A percentile compares a stretch with the other conserved stretches of the same genome.
Conservation (phyloP, 1,284 basidiomycete species). For the Trametes hirsuta region DNA sequence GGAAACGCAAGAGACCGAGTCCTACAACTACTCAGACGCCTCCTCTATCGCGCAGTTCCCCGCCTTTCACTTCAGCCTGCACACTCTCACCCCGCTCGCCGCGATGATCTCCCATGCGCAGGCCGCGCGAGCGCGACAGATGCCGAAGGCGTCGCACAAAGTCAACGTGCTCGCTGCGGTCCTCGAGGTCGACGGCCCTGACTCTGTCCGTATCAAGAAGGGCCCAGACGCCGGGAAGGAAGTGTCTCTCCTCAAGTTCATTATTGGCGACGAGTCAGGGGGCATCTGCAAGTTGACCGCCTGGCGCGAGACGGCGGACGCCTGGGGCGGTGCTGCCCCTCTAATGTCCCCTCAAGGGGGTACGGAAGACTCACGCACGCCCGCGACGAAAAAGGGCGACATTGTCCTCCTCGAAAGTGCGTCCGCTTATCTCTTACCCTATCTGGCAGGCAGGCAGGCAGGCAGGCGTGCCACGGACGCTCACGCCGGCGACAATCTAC, state of each 20-base stretch:
- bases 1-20: slow-evolving; percentile 51
- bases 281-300: slow-evolving; percentile 69
- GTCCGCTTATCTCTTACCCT: slow-evolving; percentile 31
- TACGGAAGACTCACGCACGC: slow-evolving; percentile 16
- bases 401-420: slow-evolving; percentile 67
- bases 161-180: slow-evolving; percentile 62
- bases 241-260: slow-evolving; percentile 64
- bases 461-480: neutral
- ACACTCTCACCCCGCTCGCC: slow-evolving; percentile 53
- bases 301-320: slow-evolving; percentile 74
- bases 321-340: slow-evolving; percentile 52
- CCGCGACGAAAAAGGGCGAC: slow-evolving; percentile 65
- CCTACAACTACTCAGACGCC: slow-evolving; percentile 58
- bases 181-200: slow-evolving; percentile 76
- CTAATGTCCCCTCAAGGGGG: no score
- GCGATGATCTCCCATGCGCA: slow-evolving; percentile 34
- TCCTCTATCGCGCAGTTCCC: slow-evolving; percentile 72
- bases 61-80: slow-evolving; percentile 65
- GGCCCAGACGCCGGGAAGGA: slow-evolving; percentile 69
- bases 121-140: slow-evolving; percentile 4
- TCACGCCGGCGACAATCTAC: neutral
- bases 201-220: slow-evolving; percentile 63
- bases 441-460: no score
- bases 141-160: slow-evolving; percentile 40
- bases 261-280: slow-evolving; percentile 70